Base-by-base conservation (phyloP, 2,329 filamentous ascomycete species). In the Monilinia aucupariae region DNA sequence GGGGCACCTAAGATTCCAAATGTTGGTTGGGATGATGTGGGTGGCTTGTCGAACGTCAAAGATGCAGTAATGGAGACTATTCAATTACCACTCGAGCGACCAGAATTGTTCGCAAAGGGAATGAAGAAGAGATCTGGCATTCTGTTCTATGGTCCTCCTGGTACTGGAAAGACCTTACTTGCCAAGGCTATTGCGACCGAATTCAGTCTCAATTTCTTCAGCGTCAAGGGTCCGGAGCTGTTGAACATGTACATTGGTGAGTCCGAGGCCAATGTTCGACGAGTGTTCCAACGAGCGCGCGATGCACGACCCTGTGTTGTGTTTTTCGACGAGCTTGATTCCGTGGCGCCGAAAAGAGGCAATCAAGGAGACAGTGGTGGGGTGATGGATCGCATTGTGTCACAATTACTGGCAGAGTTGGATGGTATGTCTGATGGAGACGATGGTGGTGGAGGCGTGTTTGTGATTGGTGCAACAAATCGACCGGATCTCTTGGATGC, bases 121-220 rank as follows among this genome's bases (percentile, higher is more conserved):
- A 94, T 97, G 89, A 97, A 97, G 82, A 97, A 97, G 79, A 87
- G 93, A 49, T 96, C 91, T 27, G 92, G 92, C 69, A 96, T 96
- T 68, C 76, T 96, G 30, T 96, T 96, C 77, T 96, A 96, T 72
- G 92, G 92, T 0, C 92, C 92, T 0, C 92, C 92, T 0, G 92
- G 92, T 66, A 96, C 92, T 1, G 92, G 92, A 70, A 96, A 96
- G 78, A 96, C 92, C 1, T 78, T 96, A n/a, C 81, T 96, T 55
- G 92, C 92, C 58, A 96, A 96, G 78, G 92, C 92, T 37, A 96
- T 96, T 69, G 92, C 92, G 0, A 96, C 92, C 0, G 92, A 96
- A 74, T 96, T 96, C 77, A 93, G 89, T 66, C 84, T 96, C 74
- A 96, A 96, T 74, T 96, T 96, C 79, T 96, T 96, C 81, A 91